Conservation (phyloP, 2,329 filamentous ascomycete genomes). For the Bipolaris zeicola region DNA sequence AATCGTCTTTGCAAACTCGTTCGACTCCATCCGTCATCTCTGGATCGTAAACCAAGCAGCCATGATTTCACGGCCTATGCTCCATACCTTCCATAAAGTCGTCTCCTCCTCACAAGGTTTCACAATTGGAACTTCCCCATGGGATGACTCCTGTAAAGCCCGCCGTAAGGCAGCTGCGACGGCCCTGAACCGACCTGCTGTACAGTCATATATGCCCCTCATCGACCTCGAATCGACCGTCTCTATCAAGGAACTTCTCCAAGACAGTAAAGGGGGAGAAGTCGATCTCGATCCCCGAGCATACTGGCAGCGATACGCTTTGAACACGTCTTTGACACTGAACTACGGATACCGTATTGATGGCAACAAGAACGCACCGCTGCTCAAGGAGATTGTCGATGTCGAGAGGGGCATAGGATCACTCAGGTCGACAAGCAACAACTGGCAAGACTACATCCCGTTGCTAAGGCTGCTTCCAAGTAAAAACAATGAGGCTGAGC, state of each 20-base stretch:
- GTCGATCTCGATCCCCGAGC: slow-evolving; percentile 71
- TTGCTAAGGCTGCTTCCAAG: slow-evolving; percentile 69
- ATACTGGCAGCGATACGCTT: slow-evolving; percentile 75
- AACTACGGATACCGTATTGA: slow-evolving; percentile 81
- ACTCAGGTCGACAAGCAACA: slow-evolving; percentile 78
- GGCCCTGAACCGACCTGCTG: slow-evolving; percentile 75
- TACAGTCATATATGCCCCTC: slow-evolving; percentile 81
- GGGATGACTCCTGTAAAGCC: slow-evolving; percentile 80
- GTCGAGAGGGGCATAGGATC: slow-evolving; percentile 79
- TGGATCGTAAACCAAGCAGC: slow-evolving; percentile 82
- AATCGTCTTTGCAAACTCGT: slow-evolving; percentile 79
- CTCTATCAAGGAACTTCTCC: slow-evolving; percentile 73
- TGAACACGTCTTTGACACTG: slow-evolving; percentile 77
- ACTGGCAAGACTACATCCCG: slow-evolving; percentile 86
- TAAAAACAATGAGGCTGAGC: slow-evolving; percentile 65
- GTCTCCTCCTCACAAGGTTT: slow-evolving; percentile 69
- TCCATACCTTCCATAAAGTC: slow-evolving; percentile 71
- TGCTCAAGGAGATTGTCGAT: slow-evolving; percentile 74
- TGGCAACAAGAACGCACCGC: slow-evolving; percentile 68
- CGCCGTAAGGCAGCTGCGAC: slow-evolving; percentile 79
- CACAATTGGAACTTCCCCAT: slow-evolving; percentile 82
- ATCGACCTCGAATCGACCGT: slow-evolving; percentile 76
- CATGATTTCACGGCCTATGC: slow-evolving; percentile 75
- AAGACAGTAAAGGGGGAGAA: slow-evolving; percentile 66
- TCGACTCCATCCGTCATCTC: slow-evolving; percentile 72